Base-by-base conservation (phyloP, 106 monocot species). In the Hemerocallis citrina region DNA sequence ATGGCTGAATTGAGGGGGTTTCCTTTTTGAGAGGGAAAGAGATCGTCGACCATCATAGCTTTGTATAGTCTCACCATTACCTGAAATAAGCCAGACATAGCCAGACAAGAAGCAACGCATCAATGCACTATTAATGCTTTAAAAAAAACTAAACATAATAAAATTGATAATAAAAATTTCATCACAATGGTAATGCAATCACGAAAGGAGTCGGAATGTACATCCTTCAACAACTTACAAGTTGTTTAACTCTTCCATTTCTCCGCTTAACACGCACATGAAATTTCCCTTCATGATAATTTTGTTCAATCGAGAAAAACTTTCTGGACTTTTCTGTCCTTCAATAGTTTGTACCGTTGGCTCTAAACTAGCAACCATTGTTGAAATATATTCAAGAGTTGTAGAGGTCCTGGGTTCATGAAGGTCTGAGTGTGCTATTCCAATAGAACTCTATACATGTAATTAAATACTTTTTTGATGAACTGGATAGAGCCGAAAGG, bases 401-500 rank as follows among this genome's bases (percentile, higher is more conserved):
- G 71, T 20, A 16, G 59, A 51, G 2, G 63, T 52, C 67, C 76
- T 91, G 20, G 74, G 43, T 63, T 88, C 91, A 70, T 88, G 96
- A 77, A 98, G 86, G 69, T 98, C 96, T 23, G 87, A 64, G 68
- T 87, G 91, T 61, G 88, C 69, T 64, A 92, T 68, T 81, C 87
- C n/a, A n/a, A n/a, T n/a, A n/a, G n/a, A n/a, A n/a, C n/a, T n/a
- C n/a, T n/a, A n/a, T n/a, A n/a, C n/a, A n/a, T n/a, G n/a, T n/a
- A n/a, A n/a, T n/a, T n/a, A n/a, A n/a, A n/a, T n/a, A n/a, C n/a
- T n/a, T n/a, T n/a, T n/a, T n/a, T n/a, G n/a, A n/a, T n/a, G n/a
- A n/a, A n/a, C n/a, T n/a, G n/a, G n/a, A n/a, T n/a, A n/a, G n/a
- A n/a, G n/a, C n/a, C n/a, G n/a, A n/a, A n/a, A n/a, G n/a, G n/a